Evolutionary conservation across 1,284 basidiomycete species (phyloP), one percentile per base, ranked within the genome.

Genomic region (Chiua sp.): DNA sequence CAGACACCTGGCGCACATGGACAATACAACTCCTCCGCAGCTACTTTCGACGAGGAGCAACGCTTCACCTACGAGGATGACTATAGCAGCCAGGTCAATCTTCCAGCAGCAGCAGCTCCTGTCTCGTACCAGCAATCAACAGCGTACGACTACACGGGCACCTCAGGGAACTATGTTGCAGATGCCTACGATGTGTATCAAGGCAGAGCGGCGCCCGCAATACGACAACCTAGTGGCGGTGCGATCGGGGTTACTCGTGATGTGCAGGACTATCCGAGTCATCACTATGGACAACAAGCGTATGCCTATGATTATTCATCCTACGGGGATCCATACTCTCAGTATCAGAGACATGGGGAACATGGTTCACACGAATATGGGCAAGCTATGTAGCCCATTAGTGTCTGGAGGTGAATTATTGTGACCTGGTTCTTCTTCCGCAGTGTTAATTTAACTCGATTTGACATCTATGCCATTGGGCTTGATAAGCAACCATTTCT

Each of bases 71-170:
- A 88, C 64, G 86, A 87, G 57, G 87, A 90, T 56, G 85, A 89
- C 59, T 82, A 86, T 64, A 84, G 85, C 59, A 88, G 87, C 67
- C 82, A 81, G 32, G 75, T 80, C 32, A 82, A 88, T 68, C 81
- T 91, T 13, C 71, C 86, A 22, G 63, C 78, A 2, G 76, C 80
- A 28, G 85, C 83, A 26, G 86, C 87, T 50, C 83, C 87, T 5
- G 81, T 86, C 59, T 79, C 79, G 28, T 79, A 82, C 37, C 78
- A 81, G 55, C 66, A 63, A 59, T 61, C 66, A 13, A 67, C 64
- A 37, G 39, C 59, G 15, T 72, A 75, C 42, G 63, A 60, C 1
- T 63, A 63, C 35, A 26, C 63, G 48, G 68, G 63, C 39, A 77
- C 78, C 60, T 63, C 61, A 53, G 74, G 65, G 47, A 80, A 79